Evolutionary conservation across 805 yeast species (phyloP).

Genomic region (Schwanniomyces polymorphus): DNA sequence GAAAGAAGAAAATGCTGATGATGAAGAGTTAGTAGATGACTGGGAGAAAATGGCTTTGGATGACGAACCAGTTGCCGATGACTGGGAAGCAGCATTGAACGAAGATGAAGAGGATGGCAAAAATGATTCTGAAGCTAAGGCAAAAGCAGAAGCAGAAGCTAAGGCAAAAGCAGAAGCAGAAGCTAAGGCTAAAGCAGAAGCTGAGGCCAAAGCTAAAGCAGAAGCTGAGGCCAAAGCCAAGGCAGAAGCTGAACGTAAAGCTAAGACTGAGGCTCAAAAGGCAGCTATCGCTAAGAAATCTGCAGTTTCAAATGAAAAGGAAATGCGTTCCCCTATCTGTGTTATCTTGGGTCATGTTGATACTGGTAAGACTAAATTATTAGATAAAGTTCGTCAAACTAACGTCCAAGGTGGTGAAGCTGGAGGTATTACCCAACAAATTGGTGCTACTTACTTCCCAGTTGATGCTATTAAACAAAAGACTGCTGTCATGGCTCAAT

Average conservation of each 20-base stretch:
- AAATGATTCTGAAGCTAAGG: constrained; percentile 28
- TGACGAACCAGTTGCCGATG: constrained; percentile 53
- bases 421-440: constrained; percentile 99
- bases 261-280: constrained; percentile 28
- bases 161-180: constrained; percentile 22
- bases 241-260: constrained; percentile 28
- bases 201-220: constrained; percentile 22
- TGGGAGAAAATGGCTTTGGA: constrained; percentile 78
- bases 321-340: constrained; percentile 97
- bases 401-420: constrained; percentile 99
- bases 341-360: constrained; percentile 99
- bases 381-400: constrained; percentile 97
- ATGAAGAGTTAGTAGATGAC: constrained; percentile 69
- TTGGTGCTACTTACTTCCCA: constrained; percentile 99
- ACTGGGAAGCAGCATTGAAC: constrained; percentile 50
- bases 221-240: constrained; percentile 23
- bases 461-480: constrained; percentile 89
- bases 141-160: constrained; percentile 29
- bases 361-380: constrained; percentile 97
- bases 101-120: constrained; percentile 24
- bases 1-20: constrained; percentile 24
- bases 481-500: constrained; percentile 86
- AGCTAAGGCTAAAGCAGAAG: constrained; percentile 27
- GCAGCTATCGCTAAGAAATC: constrained; percentile 8
- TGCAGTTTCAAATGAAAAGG: constrained; percentile 33